Conservation (phyloP, 345 rosid species). For the Punica granatum region DNA sequence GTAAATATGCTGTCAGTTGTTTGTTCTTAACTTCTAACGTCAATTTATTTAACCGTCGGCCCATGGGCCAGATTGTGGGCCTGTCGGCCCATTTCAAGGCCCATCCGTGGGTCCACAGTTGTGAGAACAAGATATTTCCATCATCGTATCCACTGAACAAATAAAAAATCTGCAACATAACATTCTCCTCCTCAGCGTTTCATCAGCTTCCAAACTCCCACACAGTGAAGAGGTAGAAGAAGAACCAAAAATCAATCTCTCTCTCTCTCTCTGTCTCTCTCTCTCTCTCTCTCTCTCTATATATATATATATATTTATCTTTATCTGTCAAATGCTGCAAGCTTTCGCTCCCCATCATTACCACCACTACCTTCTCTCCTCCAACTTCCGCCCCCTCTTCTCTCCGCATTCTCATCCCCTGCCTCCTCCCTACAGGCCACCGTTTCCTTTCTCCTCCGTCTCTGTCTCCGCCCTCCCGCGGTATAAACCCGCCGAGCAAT, state of each 20-base stretch:
- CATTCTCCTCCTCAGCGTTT: too few species aligned
- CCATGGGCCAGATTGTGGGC: too few species aligned
- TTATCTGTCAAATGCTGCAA: conserved; percentile 10
- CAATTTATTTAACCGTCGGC: too few species aligned
- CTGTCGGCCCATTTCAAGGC: too few species aligned
- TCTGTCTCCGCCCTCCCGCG: conserved; percentile 18
- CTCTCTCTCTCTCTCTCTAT: too few species aligned
- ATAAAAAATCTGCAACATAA: not conserved
- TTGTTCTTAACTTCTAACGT: too few species aligned
- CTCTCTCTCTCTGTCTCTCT: too few species aligned
- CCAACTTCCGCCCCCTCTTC: conserved; percentile 17
- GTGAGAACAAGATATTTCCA: too few species aligned
- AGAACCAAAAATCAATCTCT: not conserved
- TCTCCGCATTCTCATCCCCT: conserved; percentile 17
- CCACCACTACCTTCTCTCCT: conserved; percentile 2
- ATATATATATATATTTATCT: too few species aligned
- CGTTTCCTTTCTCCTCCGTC: conserved; percentile 14
- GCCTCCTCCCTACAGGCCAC: conserved; percentile 14
- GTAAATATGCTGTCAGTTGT: not conserved
- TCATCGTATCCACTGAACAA: too few species aligned
- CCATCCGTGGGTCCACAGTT: too few species aligned
- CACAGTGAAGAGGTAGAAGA: conserved; percentile 3
- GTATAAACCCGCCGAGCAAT: conserved; percentile 16
- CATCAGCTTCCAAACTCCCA: not conserved
- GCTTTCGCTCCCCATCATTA: not conserved